Evolutionary conservation across 1,284 basidiomycete genomes (phyloP), one percentile per base, ranked within the genome.

Genomic region (Clitocybe nebularis): DNA sequence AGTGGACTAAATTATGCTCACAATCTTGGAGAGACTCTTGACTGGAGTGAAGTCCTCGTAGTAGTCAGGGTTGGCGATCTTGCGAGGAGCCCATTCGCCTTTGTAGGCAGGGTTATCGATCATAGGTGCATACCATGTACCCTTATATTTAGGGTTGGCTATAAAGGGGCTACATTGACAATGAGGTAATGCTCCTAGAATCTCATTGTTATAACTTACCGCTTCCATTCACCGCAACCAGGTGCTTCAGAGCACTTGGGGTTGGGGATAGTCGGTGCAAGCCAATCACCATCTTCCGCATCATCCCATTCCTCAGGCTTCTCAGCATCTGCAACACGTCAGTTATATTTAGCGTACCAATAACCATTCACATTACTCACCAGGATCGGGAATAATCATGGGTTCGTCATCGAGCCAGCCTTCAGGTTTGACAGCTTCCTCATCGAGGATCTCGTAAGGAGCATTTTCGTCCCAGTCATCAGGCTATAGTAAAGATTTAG

Each of bases 221-320:
- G 78, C 58, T 82, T 84, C 92, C 92, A 96, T 62, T 86, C 80
- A 60, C 96, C 96, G 59, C 96, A 99, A 34, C 96, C 96, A 54
- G 93, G 81, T 46, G 83, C 93, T 46, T 84, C 86, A 52, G 83
- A 75, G 60, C 94, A 97, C 64, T 85, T 88, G 56, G 93, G 89
- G 77, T 97, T 97, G 51, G 79, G 71, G 45, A 99, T 74, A 47
- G 80, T 81, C 20, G 95, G 93, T 8, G 93, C 80, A 48, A 97
- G 79, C 93, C 93, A 99, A 61, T 98, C 95, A 65, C 96, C 96
- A 58, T 99, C 95, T 65, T 99, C 95, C 66, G 98, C 96, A 55
- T 99, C 90, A 61, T 97, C 94, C 96, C 96, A 99, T 68, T 99
- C 96, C 63, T 98, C 95, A 21, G 96, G 96, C 78, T 98, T 98